Evolutionary conservation across 1,284 basidiomycete species (phyloP), one percentile per base, ranked within the genome.

Genomic region (Cutaneotrichosporon arboriforme): DNA sequence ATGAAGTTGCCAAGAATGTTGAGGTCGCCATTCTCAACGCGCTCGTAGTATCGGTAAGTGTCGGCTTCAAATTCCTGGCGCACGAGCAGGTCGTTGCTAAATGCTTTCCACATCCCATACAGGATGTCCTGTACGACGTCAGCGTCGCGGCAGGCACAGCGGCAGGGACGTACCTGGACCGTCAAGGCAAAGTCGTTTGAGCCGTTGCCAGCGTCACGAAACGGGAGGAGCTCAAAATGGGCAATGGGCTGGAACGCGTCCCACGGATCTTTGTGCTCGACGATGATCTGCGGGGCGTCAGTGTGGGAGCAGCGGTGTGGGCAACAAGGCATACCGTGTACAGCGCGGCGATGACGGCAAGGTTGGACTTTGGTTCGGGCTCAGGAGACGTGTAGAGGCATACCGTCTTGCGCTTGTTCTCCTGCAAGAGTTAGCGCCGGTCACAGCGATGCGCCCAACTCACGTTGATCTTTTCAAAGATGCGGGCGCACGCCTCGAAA

Each of bases 21-120:
- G 85, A 94, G 93, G 73, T 99, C 96, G 5, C 96, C 96, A 67
- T 96, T 92, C 77, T 90, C 86, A 33, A 93, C 90, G 69, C 90
- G 91, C 74, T 96, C 94, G 69, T 92, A 97, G 70, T 81, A 86
- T 72, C 94, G 90, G 54, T 76, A 76, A 15, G 50, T 54, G n/a
- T 59, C 53, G 1, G 77, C 58, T 55, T 81, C 77, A 59, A 98
- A 98, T 56, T 89, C 84, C 63, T 88, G 88, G 79, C 98, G 85
- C 68, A 96, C 87, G 67, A 93, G 85, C 2, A 99, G 81, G 1
- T 86, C 85, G 59, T 88, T 83, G 67, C 90, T 84, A 77, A 93
- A 87, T 0, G 93, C 96, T 70, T 96, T 94, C 81, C 89, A 90
- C 49, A 96, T 78, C 15, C 96, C 94, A 84, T 92, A 97, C 9